A percentile compares a stretch with the other conserved stretches of the same genome.
Evolutionary conservation across 2,329 filamentous ascomycete species (phyloP).

Genomic region (Aspergillus luchuensis): DNA sequence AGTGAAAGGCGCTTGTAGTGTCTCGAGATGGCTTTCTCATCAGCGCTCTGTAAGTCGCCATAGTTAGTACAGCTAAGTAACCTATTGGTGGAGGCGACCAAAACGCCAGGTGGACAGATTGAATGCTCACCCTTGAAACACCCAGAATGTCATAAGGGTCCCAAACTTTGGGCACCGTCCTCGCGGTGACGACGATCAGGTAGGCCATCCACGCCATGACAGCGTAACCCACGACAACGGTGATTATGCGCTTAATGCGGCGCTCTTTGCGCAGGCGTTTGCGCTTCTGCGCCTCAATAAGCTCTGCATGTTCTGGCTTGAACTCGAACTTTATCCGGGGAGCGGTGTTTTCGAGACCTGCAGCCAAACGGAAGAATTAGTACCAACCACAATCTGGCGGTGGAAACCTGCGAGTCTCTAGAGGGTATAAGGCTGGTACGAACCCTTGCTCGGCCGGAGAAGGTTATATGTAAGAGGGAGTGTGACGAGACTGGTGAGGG

Average conservation of each 20-base stretch:
- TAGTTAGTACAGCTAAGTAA: slow-evolving; percentile 2
- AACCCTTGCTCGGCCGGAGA: slow-evolving; percentile 73
- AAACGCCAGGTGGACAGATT: not conserved
- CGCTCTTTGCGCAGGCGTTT: slow-evolving; percentile 89
- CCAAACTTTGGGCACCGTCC: slow-evolving; percentile 76
- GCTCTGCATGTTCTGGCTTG: slow-evolving; percentile 76
- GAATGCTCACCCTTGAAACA: slow-evolving; percentile 68
- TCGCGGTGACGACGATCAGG: slow-evolving; percentile 77
- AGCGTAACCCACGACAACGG: slow-evolving; percentile 75
- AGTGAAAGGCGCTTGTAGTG: slow-evolving; percentile 86
- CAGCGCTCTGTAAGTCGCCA: slow-evolving; percentile 61
- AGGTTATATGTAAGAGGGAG: slow-evolving; percentile 87
- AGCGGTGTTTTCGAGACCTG: slow-evolving; percentile 75
- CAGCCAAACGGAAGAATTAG: slow-evolving; percentile 13
- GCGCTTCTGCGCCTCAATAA: slow-evolving; percentile 79
- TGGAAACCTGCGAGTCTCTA: not conserved
- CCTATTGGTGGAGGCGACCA: not conserved
- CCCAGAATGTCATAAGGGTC: slow-evolving; percentile 96
- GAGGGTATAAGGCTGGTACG: slow-evolving; percentile 18
- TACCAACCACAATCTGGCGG: not conserved
- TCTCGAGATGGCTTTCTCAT: slow-evolving; percentile 88
- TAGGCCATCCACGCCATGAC: slow-evolving; percentile 90
- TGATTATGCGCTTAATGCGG: slow-evolving; percentile 78
- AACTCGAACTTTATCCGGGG: slow-evolving; percentile 80
- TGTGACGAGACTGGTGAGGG: slow-evolving; percentile 82